phyloP scores from a whole-genome alignment of 768 basidiomycete species.

The Mycena rebaudengoi region DNA sequence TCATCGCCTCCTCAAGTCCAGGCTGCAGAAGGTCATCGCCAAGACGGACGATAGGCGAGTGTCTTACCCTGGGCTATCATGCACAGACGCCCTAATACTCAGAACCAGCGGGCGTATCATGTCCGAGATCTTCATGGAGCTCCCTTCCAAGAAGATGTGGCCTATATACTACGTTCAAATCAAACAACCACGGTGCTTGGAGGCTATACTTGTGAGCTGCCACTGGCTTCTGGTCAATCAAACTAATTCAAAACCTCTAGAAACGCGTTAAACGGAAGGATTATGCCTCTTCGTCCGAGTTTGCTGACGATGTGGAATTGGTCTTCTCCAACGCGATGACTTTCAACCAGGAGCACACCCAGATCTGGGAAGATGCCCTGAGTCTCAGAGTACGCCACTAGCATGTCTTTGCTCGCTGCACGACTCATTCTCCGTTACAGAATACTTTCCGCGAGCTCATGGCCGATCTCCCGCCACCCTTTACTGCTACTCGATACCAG shows the following conservation, averaged over 20 bases:
- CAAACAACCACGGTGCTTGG: slow-evolving; percentile 80
- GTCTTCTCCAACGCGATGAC: slow-evolving; percentile 89
- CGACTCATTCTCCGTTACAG: slow-evolving; percentile 45
- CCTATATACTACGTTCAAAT: slow-evolving; percentile 83
- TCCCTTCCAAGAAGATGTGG: slow-evolving; percentile 84
- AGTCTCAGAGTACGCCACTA: slow-evolving; percentile 60
- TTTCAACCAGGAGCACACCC: slow-evolving; percentile 89
- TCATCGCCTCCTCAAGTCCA: slow-evolving; percentile 69
- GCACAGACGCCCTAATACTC: neutral
- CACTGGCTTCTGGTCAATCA: neutral
- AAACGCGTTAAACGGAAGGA: slow-evolving; percentile 84
- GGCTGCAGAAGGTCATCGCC: slow-evolving; percentile 76
- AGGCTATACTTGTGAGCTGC: slow-evolving; percentile 73
- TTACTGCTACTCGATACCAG: slow-evolving; percentile 69
- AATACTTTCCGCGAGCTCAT: slow-evolving; percentile 78
- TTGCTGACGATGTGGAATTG: slow-evolving; percentile 87
- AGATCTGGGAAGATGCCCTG: slow-evolving; percentile 82
- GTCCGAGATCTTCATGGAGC: slow-evolving; percentile 82
- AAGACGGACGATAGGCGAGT: slow-evolving; percentile 77
- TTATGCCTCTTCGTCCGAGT: slow-evolving; percentile 72
- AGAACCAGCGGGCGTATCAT: slow-evolving; percentile 68
- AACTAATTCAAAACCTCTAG: slow-evolving; percentile 49
- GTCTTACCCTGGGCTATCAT: slow-evolving; percentile 2
- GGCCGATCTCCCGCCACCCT: slow-evolving; percentile 78
- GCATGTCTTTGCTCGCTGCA: slow-evolving; percentile 13